These are phyloP conservation scores for Combretum micranthum DNA, from an alignment of 345 rosid species.

Conservation along the genomic window DNA sequence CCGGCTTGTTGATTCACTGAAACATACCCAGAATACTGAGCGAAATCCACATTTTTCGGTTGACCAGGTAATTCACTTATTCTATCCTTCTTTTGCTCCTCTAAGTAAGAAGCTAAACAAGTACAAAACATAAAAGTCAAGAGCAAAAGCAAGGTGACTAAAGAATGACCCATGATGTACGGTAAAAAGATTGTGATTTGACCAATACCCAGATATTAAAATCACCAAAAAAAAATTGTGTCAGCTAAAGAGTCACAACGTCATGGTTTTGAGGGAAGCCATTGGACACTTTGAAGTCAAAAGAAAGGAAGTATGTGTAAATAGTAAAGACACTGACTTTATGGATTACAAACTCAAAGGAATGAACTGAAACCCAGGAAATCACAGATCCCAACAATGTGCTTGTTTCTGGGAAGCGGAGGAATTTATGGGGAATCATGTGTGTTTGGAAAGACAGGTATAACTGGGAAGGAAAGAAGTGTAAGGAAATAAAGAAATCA, in stretches of 20 bases:
- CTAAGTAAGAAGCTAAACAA: slow-evolving; percentile 9
- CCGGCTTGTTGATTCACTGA: slow-evolving; percentile 77
- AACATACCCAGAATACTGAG: slow-evolving; percentile 83
- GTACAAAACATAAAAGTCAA: not conserved
- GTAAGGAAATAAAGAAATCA: too few species aligned
- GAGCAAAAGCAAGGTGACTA: not conserved
- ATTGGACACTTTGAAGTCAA: too few species aligned
- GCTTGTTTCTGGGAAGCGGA: not conserved
- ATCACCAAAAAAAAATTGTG: slow-evolving; percentile 18
- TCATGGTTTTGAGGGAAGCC: not conserved
- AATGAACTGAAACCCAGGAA: slow-evolving; percentile 1
- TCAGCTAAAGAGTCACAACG: not conserved
- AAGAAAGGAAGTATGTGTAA: not conserved
- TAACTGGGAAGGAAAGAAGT: not conserved
- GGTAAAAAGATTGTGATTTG: slow-evolving; percentile 7
- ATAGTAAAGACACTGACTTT: slow-evolving; percentile 1
- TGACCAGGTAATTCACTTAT: slow-evolving; percentile 70
- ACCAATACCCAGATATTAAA: slow-evolving; percentile 7
- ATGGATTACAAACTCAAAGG: too few species aligned
- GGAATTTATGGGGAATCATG: slow-evolving; percentile 1
- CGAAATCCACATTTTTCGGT: slow-evolving; percentile 53
- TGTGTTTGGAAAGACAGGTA: not conserved
- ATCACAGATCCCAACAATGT: slow-evolving; percentile 8
- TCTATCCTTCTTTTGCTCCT: slow-evolving; percentile 51
- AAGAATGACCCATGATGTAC: slow-evolving; percentile 27